Base-by-base conservation (phyloP, 2,329 filamentous ascomycete genomes). In the Aspergillus brasiliensis region DNA sequence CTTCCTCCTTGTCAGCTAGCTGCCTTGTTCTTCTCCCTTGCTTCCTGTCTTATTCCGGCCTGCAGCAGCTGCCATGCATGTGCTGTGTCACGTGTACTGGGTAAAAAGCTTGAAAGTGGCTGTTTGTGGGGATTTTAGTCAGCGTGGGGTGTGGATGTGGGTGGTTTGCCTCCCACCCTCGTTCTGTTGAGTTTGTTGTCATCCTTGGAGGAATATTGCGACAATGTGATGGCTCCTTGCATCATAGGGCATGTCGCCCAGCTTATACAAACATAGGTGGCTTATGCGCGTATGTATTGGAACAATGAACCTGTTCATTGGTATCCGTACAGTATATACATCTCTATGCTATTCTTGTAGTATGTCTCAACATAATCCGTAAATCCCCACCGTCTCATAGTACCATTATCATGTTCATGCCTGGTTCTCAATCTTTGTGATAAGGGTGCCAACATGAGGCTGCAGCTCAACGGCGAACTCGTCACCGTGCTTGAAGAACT, bases 381-480 rank as follows among this genome's bases (percentile, higher is more conserved):
- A 17, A 49, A 17, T 28, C 25, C 46, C 25, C 31, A 6, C 31
- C 31, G 31, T 34, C 31, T 34, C 31, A 34, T 34, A 15, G 31
- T 34, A 31, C 15, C 46, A 10, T 10, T 31, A n/a, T 31, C 25
- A 28, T 49, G 6, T 31, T 60, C 8, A 58, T 44, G 37, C 40
- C 56, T 74, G 71, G 46, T 77, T 63, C 64, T 74, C 70, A 57
- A 82, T 78, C 61, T 75, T 78, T 21, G 75, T 83, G 31, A 80
- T 73, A 64, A 83, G 67, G 0, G 81, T 83, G 8, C 81, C 81
- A 52, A 83, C 77, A 67, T 81, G 69, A 13, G 81, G 81, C 55
- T 78, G 64, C 58, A 83, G 73, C 73, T 83, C 80, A 5, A 83
- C 80, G 0, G 75, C 71, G 63, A 84, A 82, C 61, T 80, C 76